phyloP scores from a whole-genome alignment of 116 monocot species.

The Phalaenopsis hybrid region DNA sequence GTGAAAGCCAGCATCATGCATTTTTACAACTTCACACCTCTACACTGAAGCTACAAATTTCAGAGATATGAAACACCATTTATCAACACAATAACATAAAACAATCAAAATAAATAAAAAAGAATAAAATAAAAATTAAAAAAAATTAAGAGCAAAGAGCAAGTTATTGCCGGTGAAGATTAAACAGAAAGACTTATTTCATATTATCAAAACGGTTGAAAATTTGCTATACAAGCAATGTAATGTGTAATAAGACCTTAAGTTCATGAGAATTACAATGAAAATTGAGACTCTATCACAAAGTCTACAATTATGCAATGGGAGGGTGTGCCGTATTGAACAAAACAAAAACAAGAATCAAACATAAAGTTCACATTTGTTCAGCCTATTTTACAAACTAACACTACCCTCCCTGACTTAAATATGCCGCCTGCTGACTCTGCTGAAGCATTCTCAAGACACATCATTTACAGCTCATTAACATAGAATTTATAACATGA shows the following conservation, averaged over 20 bases:
- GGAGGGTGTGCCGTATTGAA: neutral
- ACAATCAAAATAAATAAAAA: too few species aligned
- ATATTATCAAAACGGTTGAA: too few species aligned
- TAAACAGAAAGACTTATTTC: too few species aligned
- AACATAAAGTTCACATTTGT: neutral
- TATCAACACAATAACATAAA: too few species aligned
- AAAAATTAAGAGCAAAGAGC: too few species aligned
- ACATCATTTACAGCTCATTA: slow-evolving; percentile 65
- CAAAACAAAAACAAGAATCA: neutral
- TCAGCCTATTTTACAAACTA: slow-evolving; percentile 1
- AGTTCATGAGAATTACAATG: neutral
- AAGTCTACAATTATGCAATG: too few species aligned
- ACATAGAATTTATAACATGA: slow-evolving; percentile 76
- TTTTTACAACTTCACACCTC: too few species aligned
- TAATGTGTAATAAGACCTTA: neutral
- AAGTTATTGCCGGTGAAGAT: too few species aligned
- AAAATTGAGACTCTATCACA: neutral
- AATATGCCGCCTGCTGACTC: neutral
- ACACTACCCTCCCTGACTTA: neutral
- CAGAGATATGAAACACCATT: too few species aligned
- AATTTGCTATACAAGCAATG: slow-evolving; percentile 2
- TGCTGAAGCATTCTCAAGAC: neutral
- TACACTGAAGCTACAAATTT: too few species aligned
- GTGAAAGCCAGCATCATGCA: too few species aligned
- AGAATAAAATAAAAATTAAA: too few species aligned